These are phyloP conservation scores for Articulospora tetracladia DNA, from an alignment of 495 filamentous ascomycete species.

Conservation along the genomic window DNA sequence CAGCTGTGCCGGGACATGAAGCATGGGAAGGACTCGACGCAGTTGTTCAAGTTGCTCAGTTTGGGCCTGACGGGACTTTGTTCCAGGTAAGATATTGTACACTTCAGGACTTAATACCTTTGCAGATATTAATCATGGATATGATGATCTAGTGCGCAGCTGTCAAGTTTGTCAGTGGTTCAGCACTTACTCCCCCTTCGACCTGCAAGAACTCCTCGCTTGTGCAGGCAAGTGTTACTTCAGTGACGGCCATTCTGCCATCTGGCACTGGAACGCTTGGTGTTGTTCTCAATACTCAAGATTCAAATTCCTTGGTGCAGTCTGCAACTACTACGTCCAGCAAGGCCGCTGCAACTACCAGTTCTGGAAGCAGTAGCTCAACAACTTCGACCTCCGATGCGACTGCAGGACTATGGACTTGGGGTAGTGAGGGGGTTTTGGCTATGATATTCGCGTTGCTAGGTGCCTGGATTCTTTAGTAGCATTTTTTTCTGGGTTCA, in stretches of 20 bases:
- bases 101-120: background rate
- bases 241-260: background rate
- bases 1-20: background rate
- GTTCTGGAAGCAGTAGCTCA: background rate
- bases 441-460: background rate
- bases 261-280: background rate
- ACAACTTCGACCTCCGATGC: background rate
- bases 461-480: background rate
- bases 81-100: background rate
- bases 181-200: background rate
- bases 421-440: background rate
- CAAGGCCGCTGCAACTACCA: background rate
- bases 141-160: background rate
- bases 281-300: background rate
- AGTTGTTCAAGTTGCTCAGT: background rate
- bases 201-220: background rate
- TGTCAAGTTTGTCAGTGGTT: background rate
- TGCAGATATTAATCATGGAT: background rate
- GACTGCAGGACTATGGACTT: background rate
- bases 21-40: background rate
- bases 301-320: background rate
- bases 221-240: background rate
- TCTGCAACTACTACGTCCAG: background rate
- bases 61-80: background rate
- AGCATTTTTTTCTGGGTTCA: too few species aligned